Conservation (phyloP, 371 early-diverging fungal genomes). For the Furculomyces boomerangus region DNA sequence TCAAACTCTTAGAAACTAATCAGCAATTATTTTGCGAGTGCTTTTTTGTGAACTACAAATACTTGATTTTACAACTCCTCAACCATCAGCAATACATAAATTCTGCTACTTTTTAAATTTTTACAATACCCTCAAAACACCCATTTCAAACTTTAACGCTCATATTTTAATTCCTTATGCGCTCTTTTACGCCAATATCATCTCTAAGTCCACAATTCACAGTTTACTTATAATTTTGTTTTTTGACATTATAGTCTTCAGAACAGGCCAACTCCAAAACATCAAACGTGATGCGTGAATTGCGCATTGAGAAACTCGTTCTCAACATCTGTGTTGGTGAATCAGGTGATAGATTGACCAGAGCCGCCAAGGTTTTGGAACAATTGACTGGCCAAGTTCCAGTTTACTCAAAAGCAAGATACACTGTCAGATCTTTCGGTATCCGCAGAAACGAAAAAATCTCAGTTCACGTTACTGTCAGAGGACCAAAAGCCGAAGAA, state of each 20-base stretch:
- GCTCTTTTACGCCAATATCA: too few relatives aligned
- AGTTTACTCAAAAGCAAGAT: slow-evolving; percentile 98
- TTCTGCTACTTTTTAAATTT: too few relatives aligned
- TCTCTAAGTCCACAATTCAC: too few relatives aligned
- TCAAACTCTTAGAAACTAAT: too few relatives aligned
- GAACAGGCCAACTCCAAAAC: slow-evolving; percentile 37
- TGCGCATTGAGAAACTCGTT: slow-evolving; percentile 98
- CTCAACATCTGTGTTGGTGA: slow-evolving; percentile 99
- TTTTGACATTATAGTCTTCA: slow-evolving; percentile 46
- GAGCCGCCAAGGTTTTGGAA: slow-evolving; percentile 99
- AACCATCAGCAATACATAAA: too few relatives aligned
- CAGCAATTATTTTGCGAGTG: too few relatives aligned
- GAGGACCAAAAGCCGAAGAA: slow-evolving; percentile 91
- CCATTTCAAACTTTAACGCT: too few relatives aligned
- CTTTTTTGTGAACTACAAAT: too few relatives aligned
- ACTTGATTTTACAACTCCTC: too few relatives aligned
- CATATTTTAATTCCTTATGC: too few relatives aligned
- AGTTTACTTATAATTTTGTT: too few relatives aligned
- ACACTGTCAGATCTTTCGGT: slow-evolving; percentile 99
- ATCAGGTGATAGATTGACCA: slow-evolving; percentile 97
- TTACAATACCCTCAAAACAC: too few relatives aligned
- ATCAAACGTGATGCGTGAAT: slow-evolving; percentile 91
- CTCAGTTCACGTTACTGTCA: slow-evolving; percentile 96
- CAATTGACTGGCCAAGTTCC: slow-evolving; percentile 99
- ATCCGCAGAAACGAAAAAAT: slow-evolving; percentile 99